Evolutionary conservation across 1,284 basidiomycete species (phyloP), one percentile per base, ranked within the genome.

Genomic region (Apiotrichum siamense): DNA sequence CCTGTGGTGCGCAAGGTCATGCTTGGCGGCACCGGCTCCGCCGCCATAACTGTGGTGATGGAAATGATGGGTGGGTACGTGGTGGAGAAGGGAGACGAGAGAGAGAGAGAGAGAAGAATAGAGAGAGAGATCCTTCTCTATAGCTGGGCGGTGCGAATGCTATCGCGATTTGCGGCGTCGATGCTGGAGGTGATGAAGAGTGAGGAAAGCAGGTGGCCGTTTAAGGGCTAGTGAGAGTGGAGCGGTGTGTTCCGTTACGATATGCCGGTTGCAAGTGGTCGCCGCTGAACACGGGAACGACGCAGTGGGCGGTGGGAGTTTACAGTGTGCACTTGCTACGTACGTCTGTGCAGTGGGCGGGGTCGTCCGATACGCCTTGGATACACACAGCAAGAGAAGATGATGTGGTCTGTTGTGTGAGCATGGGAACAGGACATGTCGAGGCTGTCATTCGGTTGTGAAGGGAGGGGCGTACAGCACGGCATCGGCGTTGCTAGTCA

Each of bases 11-110:
- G 36, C 20, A n/a, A 21, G 45, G 3, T 11, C 2, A 24, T 15
- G 29, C 21, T 20, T 33, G 37, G 27, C 23, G 44, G 32, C 24
- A 33, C 18, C 31, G 32, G 23, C 18, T 35, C 44, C 24, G 35
- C 44, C 25, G 44, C 36, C 44, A 47, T 47, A 27, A 32, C 41
- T 29, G 41, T 29, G 7, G 27, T 43, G 27, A 27, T 31, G 18
- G 38, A 40, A 31, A 43, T 43, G 41, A 26, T 43, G 26, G 41
- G 41, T 31, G n/a, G n/a, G n/a, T n/a, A n/a, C n/a, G n/a, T 25
- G 41, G 32, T 43, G 26, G 12, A 10, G 29, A 18, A 4, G 26
- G 27, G n/a, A 11, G 35, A 9, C n/a, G 26, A 11, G 18, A 20
- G 6, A 7, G n/a, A n/a, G n/a, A n/a, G n/a, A n/a, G n/a, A n/a